A percentile compares a stretch with the other conserved stretches of the same genome.
These are phyloP conservation scores for Diaporthe citri DNA, from an alignment of 2,329 filamentous ascomycete genomes.

Conservation along the genomic window DNA sequence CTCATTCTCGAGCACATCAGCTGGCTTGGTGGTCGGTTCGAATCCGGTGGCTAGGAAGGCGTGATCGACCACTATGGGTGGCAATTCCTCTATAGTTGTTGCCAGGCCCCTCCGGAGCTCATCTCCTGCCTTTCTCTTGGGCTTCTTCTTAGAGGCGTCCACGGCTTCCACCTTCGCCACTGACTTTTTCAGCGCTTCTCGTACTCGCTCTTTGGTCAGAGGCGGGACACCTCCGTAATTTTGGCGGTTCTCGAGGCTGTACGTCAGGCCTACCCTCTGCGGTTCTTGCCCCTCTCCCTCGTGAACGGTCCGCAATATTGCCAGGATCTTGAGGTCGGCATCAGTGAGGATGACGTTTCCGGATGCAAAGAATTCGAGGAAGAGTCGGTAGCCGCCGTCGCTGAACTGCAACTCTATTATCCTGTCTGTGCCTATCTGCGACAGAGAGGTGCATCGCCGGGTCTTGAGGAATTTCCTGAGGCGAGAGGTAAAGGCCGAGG, in stretches of 20 bases:
- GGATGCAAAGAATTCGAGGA: conserved; percentile 95
- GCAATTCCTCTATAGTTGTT: conserved; percentile 87
- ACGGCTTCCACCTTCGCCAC: conserved; percentile 68
- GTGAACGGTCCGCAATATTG: conserved; percentile 82
- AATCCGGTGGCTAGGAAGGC: conserved; percentile 78
- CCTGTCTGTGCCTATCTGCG: conserved; percentile 91
- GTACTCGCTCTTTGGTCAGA: conserved; percentile 80
- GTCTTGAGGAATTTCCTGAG: conserved; percentile 92
- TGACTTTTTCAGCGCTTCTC: conserved; percentile 75
- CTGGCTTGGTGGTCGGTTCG: conserved; percentile 75
- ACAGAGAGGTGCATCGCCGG: conserved; percentile 81
- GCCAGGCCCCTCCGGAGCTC: conserved; percentile 84
- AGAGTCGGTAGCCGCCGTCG: conserved; percentile 88
- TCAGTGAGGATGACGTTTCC: conserved; percentile 97
- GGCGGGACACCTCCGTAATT: conserved; percentile 83
- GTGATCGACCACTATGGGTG: conserved; percentile 90
- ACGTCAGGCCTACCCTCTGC: conserved; percentile 80
- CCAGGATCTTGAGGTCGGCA: conserved; percentile 82
- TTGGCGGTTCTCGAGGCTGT: conserved; percentile 84
- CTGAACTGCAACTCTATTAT: conserved; percentile 94
- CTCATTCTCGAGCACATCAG: conserved; percentile 77
- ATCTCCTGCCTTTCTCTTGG: conserved; percentile 80
- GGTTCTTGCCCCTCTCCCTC: conserved; percentile 88
- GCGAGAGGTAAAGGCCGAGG: conserved; percentile 86
- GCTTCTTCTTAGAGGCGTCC: conserved; percentile 69